A percentile compares a stretch with the other conserved stretches of the same genome.
Conservation (phyloP, 306 rosid species). For the Coriaria nepalensis region DNA sequence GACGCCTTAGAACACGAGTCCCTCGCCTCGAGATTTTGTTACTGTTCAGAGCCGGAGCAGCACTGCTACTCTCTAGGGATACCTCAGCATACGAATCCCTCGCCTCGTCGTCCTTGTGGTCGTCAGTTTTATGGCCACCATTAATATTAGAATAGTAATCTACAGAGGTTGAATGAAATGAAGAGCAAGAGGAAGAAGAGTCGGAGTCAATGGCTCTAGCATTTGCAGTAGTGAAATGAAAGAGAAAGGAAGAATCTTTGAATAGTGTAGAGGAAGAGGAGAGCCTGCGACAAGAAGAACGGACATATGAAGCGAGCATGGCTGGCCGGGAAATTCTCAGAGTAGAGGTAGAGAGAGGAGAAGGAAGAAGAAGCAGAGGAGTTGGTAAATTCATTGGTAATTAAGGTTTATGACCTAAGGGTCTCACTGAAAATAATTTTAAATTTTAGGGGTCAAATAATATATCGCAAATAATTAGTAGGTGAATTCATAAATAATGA, state of each 20-base stretch:
- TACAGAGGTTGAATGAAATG: neutral
- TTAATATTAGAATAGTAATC: neutral
- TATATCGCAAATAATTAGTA: no score
- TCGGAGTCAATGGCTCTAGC: conserved; percentile 7
- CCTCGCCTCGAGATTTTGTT: conserved; percentile 1
- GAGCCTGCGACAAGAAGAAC: conserved; percentile 19
- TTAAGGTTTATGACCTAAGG: no score
- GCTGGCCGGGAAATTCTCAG: neutral
- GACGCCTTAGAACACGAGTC: conserved; percentile 7
- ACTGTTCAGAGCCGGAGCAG: neutral
- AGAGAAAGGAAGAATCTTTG: conserved; percentile 11
- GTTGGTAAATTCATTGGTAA: no score
- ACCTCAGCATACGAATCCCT: neutral
- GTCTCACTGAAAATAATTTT: no score
- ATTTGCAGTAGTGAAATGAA: conserved; percentile 6
- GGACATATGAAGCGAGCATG: conserved; percentile 23
- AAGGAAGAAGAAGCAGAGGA: conserved; percentile 47
- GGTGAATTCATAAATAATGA: no score
- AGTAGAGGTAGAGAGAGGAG: conserved; percentile 19
- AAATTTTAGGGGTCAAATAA: no score
- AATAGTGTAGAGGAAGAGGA: conserved; percentile 13
- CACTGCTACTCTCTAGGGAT: neutral
- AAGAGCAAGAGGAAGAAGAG: conserved; percentile 1
- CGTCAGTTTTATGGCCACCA: neutral
- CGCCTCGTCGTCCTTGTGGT: neutral